A percentile compares a stretch with the other conserved stretches of the same genome.
These are phyloP conservation scores for Malassezia globosa DNA, from an alignment of 1,284 basidiomycete genomes.

Conservation along the genomic window DNA sequence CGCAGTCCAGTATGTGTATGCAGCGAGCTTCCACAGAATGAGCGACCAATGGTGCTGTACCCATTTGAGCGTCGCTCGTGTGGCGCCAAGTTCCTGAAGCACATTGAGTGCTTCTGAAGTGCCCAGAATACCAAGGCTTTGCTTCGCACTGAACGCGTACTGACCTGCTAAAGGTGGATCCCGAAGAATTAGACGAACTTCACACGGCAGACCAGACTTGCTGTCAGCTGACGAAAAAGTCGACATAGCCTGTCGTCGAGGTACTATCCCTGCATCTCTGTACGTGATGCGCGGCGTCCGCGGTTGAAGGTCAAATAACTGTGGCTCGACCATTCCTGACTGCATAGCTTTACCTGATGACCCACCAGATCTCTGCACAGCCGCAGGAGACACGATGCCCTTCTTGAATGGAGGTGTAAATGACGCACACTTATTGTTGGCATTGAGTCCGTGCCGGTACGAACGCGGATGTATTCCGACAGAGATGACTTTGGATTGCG, in stretches of 20 bases:
- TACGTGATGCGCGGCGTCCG: background rate
- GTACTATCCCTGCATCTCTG: conserved; percentile 17
- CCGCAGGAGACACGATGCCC: conserved; percentile 1
- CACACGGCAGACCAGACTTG: conserved; percentile 26
- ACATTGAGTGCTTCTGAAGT: conserved; percentile 21
- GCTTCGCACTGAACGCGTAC: conserved; percentile 24
- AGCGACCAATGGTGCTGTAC: conserved; percentile 80
- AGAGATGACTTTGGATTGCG: conserved; percentile 17
- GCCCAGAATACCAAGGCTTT: conserved; percentile 16
- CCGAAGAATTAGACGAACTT: conserved; percentile 26
- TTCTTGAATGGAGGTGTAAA: conserved; percentile 33
- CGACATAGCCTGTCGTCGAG: conserved; percentile 17
- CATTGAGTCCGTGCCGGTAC: conserved; percentile 15
- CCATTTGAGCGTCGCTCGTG: conserved; percentile 63
- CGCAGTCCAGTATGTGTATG: conserved; percentile 8
- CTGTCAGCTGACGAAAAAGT: conserved; percentile 20
- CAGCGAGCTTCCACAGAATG: conserved; percentile 76
- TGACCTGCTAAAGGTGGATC: conserved; percentile 21
- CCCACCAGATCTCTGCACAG: too few species aligned
- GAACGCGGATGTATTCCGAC: conserved; percentile 23
- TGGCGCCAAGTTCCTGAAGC: conserved; percentile 22
- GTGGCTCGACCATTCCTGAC: background rate
- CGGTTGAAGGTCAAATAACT: background rate
- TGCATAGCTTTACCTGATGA: too few species aligned
- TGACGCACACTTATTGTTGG: conserved; percentile 10